Evolutionary conservation across 2,329 filamentous ascomycete genomes (phyloP).

Genomic region (Colletotrichum sidae): DNA sequence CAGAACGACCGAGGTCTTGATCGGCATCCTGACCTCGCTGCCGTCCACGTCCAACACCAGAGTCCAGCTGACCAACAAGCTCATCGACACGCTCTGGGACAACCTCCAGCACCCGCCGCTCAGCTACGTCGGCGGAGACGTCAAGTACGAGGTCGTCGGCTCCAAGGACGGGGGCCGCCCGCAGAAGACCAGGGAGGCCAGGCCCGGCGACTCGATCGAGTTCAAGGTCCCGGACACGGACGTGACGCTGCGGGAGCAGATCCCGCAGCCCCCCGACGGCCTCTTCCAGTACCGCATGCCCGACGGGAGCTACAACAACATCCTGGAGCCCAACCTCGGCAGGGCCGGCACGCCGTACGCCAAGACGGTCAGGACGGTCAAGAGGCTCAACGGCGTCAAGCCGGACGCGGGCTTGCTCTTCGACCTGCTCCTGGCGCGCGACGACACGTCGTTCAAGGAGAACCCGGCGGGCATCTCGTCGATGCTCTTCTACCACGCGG

Average conservation of each 20-base stretch:
- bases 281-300: slow-evolving; percentile 49
- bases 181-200: slow-evolving; percentile 7
- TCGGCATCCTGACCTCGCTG: slow-evolving; percentile 52
- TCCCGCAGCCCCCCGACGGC: slow-evolving; percentile 51
- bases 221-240: slow-evolving; percentile 53
- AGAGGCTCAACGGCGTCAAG: slow-evolving; percentile 67
- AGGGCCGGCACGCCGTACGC: slow-evolving; percentile 76
- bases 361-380: slow-evolving; percentile 69
- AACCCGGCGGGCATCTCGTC: slow-evolving; percentile 81
- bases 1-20: slow-evolving; percentile 52
- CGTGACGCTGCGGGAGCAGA: slow-evolving; percentile 49
- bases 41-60: slow-evolving; percentile 49
- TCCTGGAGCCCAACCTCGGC: slow-evolving; percentile 72
- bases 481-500: slow-evolving; percentile 80
- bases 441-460: slow-evolving; percentile 61
- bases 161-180: slow-evolving; percentile 43
- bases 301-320: slow-evolving; percentile 64
- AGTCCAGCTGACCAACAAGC: slow-evolving; percentile 57
- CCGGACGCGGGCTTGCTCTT: slow-evolving; percentile 75
- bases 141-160: slow-evolving; percentile 51
- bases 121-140: slow-evolving; percentile 54
- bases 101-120: slow-evolving; percentile 66
- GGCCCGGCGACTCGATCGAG: slow-evolving; percentile 49
- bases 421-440: slow-evolving; percentile 71
- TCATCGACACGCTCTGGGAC: slow-evolving; percentile 65